Evolutionary conservation across 257 asterid species (phyloP), one percentile per base, ranked within the genome.

Genomic region (Gynochthodes officinalis): DNA sequence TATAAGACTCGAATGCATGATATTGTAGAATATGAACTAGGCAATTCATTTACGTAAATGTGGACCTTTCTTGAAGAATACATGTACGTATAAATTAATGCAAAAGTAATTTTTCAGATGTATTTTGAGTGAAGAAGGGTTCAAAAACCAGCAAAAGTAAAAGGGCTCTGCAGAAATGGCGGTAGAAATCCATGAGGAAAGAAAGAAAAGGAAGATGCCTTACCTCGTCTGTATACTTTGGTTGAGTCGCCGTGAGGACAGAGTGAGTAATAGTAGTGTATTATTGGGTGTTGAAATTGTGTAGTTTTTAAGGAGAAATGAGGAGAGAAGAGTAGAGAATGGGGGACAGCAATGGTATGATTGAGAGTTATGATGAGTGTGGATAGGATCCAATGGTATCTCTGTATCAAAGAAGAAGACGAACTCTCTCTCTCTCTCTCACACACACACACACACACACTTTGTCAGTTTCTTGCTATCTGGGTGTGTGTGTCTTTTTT

Each of bases 301-400:
- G 57, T 43, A 9, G 23, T 5, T 18, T 59, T 59, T 30, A 28
- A 4, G 16, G 4, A 18, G n/a, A 44, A 60, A 16, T 2, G 33
- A n/a, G 7, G 43, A 6, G 14, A 6, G 2, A 4, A 6, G 18
- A 0, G 2, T 1, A 12, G 16, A 19, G 0, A 14, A 28, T 28
- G 33, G 28, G 66, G 58, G 58, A 50, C 65, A 40, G 25, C 27
- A 14, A 27, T 73, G 50, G 14, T 21, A 33, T 14, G 72, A 52
- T 13, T n/a, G 72, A 64, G 43, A 23, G 30, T 23, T 19, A 14
- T 13, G 10, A 14, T 4, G 48, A 28, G 48, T 8, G 33, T 30
- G 21, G 32, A 27, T 21, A n/a, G 78, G 42, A 74, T 74, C 78
- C 78, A 74, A 66, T 65, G 78, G 52, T 11, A 39, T 43, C 50